Conservation (phyloP, 225 moss, liverwort and hornwort genomes). For the Ulota crispa region DNA sequence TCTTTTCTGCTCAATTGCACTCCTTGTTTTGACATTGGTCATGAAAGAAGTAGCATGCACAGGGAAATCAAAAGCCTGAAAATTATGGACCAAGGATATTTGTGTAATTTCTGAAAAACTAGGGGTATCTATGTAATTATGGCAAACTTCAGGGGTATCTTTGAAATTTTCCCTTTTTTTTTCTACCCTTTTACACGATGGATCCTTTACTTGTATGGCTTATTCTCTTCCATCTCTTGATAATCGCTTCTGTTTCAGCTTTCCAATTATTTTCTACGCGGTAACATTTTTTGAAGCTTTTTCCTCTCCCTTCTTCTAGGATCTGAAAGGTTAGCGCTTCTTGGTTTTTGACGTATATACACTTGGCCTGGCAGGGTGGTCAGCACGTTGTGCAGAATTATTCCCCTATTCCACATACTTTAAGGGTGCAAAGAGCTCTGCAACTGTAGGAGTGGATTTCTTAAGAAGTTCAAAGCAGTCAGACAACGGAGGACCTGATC, state of each 20-base stretch:
- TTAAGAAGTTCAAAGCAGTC: constrained; percentile 23
- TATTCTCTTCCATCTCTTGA: background rate
- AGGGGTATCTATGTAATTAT: no score
- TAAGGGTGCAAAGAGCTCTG: constrained; percentile 56
- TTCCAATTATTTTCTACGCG: background rate
- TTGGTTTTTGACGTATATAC: constrained; percentile 3
- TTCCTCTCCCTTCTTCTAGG: background rate
- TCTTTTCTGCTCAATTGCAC: no score
- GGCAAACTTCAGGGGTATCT: no score
- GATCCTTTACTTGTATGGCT: background rate
- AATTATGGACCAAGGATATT: no score
- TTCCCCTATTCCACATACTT: constrained; percentile 81
- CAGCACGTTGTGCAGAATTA: constrained; percentile 52
- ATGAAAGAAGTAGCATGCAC: no score
- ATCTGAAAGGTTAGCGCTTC: background rate
- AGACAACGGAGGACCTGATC: constrained; percentile 29
- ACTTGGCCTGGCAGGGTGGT: constrained; percentile 61
- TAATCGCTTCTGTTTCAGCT: background rate
- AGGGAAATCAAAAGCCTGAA: no score
- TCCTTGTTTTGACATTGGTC: no score
- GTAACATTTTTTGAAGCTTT: background rate
- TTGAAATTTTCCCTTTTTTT: background rate
- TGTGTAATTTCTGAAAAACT: no score
- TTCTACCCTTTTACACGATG: background rate
- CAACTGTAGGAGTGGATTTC: constrained; percentile 29